These are phyloP conservation scores for Brassica balearica DNA, from an alignment of 441 rosid genomes.

Conservation along the genomic window DNA sequence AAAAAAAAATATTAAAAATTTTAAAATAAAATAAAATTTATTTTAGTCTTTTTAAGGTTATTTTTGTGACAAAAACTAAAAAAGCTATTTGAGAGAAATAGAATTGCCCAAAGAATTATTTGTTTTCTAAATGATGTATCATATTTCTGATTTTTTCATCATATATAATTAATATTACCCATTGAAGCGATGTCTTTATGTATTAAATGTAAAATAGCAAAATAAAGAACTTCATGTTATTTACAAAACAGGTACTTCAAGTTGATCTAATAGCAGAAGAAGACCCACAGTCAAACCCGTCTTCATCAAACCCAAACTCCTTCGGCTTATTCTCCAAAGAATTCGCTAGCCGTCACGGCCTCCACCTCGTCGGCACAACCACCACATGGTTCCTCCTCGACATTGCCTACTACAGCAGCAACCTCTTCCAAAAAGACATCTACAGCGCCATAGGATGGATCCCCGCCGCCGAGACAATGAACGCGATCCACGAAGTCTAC, in stretches of 20 bases:
- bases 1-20: no score
- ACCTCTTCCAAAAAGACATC: conserved; percentile 65
- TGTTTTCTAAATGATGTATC: no score
- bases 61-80: no score
- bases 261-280: conserved; percentile 52
- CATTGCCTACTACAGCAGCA: conserved; percentile 61
- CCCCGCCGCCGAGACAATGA: conserved; percentile 49
- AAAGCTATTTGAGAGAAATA: no score
- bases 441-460: conserved; percentile 53
- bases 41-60: no score
- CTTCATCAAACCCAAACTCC: conserved; percentile 28
- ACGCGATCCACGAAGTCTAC: conserved; percentile 53
- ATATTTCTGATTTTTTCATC: no score
- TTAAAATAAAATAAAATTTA: no score
- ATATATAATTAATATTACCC: no score
- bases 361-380: conserved; percentile 58
- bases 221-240: background rate
- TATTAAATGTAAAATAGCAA: background rate
- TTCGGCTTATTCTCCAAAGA: conserved; percentile 53
- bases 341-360: conserved; percentile 56
- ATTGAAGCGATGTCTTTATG: no score
- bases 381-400: conserved; percentile 63
- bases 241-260: conserved; percentile 45
- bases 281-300: conserved; percentile 31
- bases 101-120: no score